Evolutionary conservation across 208 protist genomes (phyloP).

Genomic region (Porcisia hertigi): DNA sequence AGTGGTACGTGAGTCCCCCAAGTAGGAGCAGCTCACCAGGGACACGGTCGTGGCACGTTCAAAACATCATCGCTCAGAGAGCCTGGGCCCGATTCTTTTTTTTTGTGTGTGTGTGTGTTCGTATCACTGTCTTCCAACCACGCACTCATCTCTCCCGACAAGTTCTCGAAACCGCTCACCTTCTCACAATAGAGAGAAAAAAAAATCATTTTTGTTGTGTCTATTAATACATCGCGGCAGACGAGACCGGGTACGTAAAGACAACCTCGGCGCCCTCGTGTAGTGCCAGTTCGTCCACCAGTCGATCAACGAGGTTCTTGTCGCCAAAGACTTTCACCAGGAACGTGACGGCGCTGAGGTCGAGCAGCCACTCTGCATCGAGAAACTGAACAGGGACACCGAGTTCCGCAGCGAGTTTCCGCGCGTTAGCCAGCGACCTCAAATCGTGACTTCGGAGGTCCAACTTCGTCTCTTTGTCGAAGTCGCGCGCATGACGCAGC

Average conservation of each 20-base stretch:
- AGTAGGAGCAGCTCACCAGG: too few species aligned
- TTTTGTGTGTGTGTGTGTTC: too few species aligned
- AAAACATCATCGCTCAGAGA: too few species aligned
- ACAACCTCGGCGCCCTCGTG: conserved; percentile 82
- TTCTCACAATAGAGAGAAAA: too few species aligned
- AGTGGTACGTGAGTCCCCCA: too few species aligned
- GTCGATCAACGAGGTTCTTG: conserved; percentile 45
- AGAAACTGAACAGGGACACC: conserved; percentile 62
- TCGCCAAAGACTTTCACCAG: conserved; percentile 74
- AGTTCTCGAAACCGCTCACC: too few species aligned
- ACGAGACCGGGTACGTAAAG: conserved; percentile 71
- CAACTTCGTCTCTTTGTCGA: conserved; percentile 75
- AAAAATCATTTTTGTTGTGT: not conserved
- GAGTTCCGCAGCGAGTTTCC: conserved; percentile 52
- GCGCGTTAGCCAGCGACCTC: conserved; percentile 55
- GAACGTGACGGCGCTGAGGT: conserved; percentile 81
- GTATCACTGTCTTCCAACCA: too few species aligned
- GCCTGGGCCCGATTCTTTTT: too few species aligned
- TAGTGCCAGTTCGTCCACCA: conserved; percentile 73
- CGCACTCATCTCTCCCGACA: too few species aligned
- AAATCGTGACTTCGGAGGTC: conserved; percentile 74
- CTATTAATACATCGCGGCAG: conserved; percentile 14
- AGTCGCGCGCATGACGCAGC: conserved; percentile 77
- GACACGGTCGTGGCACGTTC: too few species aligned
- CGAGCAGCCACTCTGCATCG: conserved; percentile 85